Evolutionary conservation across 2,329 filamentous ascomycete genomes (phyloP).

Genomic region (Pseudopithomyces maydicus): DNA sequence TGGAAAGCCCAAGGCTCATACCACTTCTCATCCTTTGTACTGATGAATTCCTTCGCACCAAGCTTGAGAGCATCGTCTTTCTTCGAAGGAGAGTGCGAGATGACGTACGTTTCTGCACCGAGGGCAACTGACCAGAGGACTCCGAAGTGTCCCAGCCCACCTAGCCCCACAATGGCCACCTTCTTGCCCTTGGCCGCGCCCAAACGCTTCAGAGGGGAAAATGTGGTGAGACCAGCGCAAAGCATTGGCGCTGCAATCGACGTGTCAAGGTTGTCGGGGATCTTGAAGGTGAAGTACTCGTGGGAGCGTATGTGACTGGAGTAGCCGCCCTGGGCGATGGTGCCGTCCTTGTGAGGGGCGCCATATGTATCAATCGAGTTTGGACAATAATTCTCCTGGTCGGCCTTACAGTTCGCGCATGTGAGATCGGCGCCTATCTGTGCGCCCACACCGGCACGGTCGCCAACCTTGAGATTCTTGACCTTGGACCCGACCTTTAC

Average conservation of each 20-base stretch:
- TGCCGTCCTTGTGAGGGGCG: conserved; percentile 59
- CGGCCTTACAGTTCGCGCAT: conserved; percentile 57
- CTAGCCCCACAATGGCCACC: conserved; percentile 73
- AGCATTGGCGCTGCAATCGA: conserved; percentile 76
- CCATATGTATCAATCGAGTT: conserved; percentile 57
- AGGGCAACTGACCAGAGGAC: conserved; percentile 57
- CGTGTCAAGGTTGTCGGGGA: conserved; percentile 71
- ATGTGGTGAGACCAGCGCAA: conserved; percentile 82
- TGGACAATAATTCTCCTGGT: conserved; percentile 60
- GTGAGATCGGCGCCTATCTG: conserved; percentile 57
- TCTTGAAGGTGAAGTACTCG: conserved; percentile 76
- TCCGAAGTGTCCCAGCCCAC: conserved; percentile 57
- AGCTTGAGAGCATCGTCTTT: conserved; percentile 64
- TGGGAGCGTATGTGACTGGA: conserved; percentile 72
- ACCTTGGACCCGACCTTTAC: conserved; percentile 57
- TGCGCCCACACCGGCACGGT: conserved; percentile 56
- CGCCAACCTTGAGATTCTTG: conserved; percentile 53
- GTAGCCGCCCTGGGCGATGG: conserved; percentile 70
- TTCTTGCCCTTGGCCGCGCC: conserved; percentile 79
- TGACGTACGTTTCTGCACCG: conserved; percentile 65
- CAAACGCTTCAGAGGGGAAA: conserved; percentile 76
- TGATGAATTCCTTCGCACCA: conserved; percentile 65
- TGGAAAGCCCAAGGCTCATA: conserved; percentile 60
- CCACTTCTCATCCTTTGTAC: conserved; percentile 64
- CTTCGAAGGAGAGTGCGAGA: conserved; percentile 65